phyloP scores from a whole-genome alignment of 179 eudicot genomes.

The Heliamphora pulchella region DNA sequence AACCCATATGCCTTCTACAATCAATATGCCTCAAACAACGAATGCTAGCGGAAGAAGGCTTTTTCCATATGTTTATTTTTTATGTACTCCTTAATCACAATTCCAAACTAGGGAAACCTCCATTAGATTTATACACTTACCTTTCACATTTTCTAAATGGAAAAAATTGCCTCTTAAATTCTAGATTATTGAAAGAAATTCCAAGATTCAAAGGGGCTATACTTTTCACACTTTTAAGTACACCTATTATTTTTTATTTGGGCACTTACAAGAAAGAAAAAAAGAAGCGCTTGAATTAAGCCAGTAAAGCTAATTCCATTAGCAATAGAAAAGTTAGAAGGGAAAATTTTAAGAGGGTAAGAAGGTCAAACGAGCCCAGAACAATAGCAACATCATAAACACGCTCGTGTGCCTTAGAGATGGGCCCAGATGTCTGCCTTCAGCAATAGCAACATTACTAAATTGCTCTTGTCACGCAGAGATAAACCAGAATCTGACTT shows the following conservation, averaged over 20 bases:
- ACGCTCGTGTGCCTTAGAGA: neutral
- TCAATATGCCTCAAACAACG: too few relatives aligned
- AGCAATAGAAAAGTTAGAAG: neutral
- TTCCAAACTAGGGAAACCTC: neutral
- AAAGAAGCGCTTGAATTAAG: neutral
- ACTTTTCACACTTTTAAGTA: neutral
- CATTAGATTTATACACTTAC: neutral
- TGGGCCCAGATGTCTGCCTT: neutral
- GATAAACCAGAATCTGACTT: too few relatives aligned
- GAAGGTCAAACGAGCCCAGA: neutral
- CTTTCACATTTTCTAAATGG: neutral
- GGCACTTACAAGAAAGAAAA: neutral
- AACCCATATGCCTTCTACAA: too few relatives aligned
- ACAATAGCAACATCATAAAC: neutral
- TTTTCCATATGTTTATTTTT: neutral
- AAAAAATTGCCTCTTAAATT: neutral
- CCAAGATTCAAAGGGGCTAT: neutral
- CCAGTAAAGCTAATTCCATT: neutral
- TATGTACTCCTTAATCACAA: neutral
- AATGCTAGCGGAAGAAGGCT: too few relatives aligned
- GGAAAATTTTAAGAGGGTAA: neutral
- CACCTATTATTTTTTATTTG: too few relatives aligned
- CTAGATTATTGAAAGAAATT: neutral
- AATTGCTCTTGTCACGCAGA: too few relatives aligned
- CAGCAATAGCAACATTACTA: neutral